These are phyloP conservation scores for Lactarius indigo DNA, from an alignment of 768 basidiomycete species.

Conservation along the genomic window DNA sequence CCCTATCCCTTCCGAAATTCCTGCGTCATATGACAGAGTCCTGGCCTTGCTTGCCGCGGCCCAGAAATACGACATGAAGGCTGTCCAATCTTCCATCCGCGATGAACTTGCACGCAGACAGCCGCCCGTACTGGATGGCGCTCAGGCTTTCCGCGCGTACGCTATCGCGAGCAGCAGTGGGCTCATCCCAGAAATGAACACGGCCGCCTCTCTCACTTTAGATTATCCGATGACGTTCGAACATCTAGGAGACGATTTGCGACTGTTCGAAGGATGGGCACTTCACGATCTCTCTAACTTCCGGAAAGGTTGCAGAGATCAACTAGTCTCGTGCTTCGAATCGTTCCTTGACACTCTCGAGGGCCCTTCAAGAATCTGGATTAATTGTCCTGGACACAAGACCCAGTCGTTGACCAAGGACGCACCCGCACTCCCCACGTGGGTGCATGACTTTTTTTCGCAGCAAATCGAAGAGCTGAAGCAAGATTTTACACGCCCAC, in stretches of 20 bases:
- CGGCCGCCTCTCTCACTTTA: not conserved
- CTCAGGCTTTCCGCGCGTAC: conserved; percentile 21
- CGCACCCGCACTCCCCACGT: not conserved
- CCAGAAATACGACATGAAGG: conserved; percentile 29
- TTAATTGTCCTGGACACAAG: rapidly evolving
- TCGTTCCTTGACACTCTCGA: not conserved
- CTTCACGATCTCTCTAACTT: not conserved
- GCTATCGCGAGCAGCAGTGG: conserved; percentile 14
- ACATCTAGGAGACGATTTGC: not conserved
- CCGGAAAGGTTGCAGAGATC: not conserved
- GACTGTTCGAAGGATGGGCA: not conserved
- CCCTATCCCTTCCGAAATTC: conserved; percentile 6
- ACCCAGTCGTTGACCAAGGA: not conserved
- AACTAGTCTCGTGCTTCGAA: not conserved
- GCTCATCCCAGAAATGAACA: not conserved
- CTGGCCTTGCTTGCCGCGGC: conserved; percentile 20
- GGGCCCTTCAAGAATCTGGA: not conserved
- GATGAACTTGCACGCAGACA: not conserved
- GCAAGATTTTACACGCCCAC: not conserved
- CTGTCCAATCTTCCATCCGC: conserved; percentile 1
- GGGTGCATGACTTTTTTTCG: not conserved
- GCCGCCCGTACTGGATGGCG: not conserved
- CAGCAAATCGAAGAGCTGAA: not conserved
- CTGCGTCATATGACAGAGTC: not conserved
- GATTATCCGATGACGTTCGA: conserved; percentile 2